Evolutionary conservation across 176 grass and related monocot species (phyloP), one percentile per base, ranked within the genome.

Genomic region (Puya raimondii): DNA sequence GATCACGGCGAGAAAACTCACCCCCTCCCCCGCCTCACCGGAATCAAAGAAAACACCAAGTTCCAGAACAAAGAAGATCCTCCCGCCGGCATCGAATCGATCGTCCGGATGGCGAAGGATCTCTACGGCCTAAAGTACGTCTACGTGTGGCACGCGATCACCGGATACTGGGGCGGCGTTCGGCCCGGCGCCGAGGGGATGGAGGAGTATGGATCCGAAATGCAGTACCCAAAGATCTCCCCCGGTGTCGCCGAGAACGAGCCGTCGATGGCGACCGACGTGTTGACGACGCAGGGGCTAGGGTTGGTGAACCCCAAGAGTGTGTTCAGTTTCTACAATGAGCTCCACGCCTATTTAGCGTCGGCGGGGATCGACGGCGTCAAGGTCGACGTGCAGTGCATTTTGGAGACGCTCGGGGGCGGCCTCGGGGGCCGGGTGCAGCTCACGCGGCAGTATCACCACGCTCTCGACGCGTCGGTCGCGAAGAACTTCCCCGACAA

Each of bases 61-160:
- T 97, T 97, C 74, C 86, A 84, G 87, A 33, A 72, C 72, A 72
- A 51, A 66, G 78, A 85, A 7, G 80, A 86, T 54, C 82, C 81
- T 7, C 70, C 79, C 8, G 66, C 85, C 2, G 89, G 94, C 54
- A 97, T 97, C 78, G 80, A 76, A 66, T 84, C 84, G 26, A 67
- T 93, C 23, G 89, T 93, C 59, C 81, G 70, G 47, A 82, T 68
- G 17, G 89, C 84, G 0, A 97, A 97, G 74, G 70, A 85, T 18
- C 72, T 87, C 23, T 90, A 97, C 68, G 89, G 89, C 15, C 90
- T 97, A 56, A 93, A 92, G 82, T 97, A 90, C 73, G 89, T 93
- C n/a, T 97, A 88, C 70, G 89, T 92, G 1, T 97, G 94, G 94
- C 94, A 97, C 51, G 89, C 94, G 42, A 97, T 97, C 69, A 97